A percentile compares a stretch with the other conserved stretches of the same genome.
phyloP scores from a whole-genome alignment of 768 basidiomycete genomes.

The Scleroderma bovista region DNA sequence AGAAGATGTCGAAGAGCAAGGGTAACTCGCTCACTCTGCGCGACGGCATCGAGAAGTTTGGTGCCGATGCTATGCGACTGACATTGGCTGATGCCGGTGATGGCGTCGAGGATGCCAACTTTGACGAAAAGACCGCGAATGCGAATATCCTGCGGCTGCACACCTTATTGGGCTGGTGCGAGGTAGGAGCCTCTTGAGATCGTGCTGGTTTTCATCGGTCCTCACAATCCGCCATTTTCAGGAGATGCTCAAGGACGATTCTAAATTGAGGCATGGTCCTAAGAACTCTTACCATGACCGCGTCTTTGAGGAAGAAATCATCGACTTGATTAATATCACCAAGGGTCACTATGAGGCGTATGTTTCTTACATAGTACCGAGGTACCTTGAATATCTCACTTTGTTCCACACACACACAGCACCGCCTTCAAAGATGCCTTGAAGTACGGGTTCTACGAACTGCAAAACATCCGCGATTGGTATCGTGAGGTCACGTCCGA shows the following conservation, averaged over 20 bases:
- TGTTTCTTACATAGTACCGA: slow-evolving; percentile 25
- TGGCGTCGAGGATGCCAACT: slow-evolving; percentile 97
- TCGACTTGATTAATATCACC: slow-evolving; percentile 77
- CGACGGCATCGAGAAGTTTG: slow-evolving; percentile 90
- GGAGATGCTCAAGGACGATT: slow-evolving; percentile 76
- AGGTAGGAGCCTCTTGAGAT: slow-evolving; percentile 44
- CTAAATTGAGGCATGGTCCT: slow-evolving; percentile 67
- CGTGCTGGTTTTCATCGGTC: neutral
- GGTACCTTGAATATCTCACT: neutral
- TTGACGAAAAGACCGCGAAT: slow-evolving; percentile 97
- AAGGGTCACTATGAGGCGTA: slow-evolving; percentile 79
- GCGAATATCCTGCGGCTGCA: slow-evolving; percentile 92
- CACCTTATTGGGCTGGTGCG: slow-evolving; percentile 88
- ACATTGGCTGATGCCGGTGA: slow-evolving; percentile 95
- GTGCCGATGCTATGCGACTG: slow-evolving; percentile 91
- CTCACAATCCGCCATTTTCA: slow-evolving; percentile 23
- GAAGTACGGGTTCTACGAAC: slow-evolving; percentile 93
- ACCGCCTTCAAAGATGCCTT: slow-evolving; percentile 94
- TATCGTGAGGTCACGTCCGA: slow-evolving; percentile 91
- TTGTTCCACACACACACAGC: slow-evolving; percentile 40
- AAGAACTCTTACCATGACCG: slow-evolving; percentile 76
- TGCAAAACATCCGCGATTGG: slow-evolving; percentile 90
- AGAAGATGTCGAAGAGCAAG: slow-evolving; percentile 98
- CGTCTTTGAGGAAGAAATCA: slow-evolving; percentile 89
- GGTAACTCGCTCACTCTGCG: slow-evolving; percentile 91